phyloP scores from a whole-genome alignment of 2,329 filamentous ascomycete genomes.

The Hymenoscyphus infarciens region DNA sequence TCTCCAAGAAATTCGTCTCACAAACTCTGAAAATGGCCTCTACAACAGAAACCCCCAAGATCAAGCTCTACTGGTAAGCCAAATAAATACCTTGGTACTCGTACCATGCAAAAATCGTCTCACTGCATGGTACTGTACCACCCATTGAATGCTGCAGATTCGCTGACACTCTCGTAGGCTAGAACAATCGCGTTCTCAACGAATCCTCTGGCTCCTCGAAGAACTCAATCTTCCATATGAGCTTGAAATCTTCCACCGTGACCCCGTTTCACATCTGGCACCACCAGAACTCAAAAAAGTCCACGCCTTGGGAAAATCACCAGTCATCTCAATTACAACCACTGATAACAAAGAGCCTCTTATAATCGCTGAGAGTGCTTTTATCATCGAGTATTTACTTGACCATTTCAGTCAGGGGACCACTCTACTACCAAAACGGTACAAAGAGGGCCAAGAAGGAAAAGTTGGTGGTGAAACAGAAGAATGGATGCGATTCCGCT shows the following conservation, averaged over 20 bases:
- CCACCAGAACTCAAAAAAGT: slow-evolving; percentile 72
- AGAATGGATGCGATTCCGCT: slow-evolving; percentile 57
- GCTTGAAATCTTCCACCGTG: slow-evolving; percentile 73
- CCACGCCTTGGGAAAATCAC: slow-evolving; percentile 85
- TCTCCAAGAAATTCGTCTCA: neutral
- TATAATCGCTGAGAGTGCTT: slow-evolving; percentile 76
- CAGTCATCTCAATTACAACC: slow-evolving; percentile 64
- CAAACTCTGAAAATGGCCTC: slow-evolving; percentile 4
- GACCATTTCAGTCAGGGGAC: slow-evolving; percentile 54
- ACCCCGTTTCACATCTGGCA: slow-evolving; percentile 59
- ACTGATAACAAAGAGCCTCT: slow-evolving; percentile 42
- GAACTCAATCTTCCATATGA: slow-evolving; percentile 73
- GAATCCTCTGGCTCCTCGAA: slow-evolving; percentile 67
- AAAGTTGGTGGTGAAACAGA: slow-evolving; percentile 58
- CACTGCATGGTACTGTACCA: neutral
- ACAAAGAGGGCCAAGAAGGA: slow-evolving; percentile 55
- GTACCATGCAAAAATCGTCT: neutral
- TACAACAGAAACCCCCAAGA: slow-evolving; percentile 39
- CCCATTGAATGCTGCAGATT: too few relatives aligned
- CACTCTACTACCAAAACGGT: slow-evolving; percentile 50
- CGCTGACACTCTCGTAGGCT: slow-evolving; percentile 25
- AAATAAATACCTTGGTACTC: slow-evolving; percentile 8
- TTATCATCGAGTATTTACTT: slow-evolving; percentile 77
- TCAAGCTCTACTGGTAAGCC: slow-evolving; percentile 53
- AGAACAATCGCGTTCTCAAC: slow-evolving; percentile 47